phyloP scores from a whole-genome alignment of 768 basidiomycete species.

The Pleurotus djamor region DNA sequence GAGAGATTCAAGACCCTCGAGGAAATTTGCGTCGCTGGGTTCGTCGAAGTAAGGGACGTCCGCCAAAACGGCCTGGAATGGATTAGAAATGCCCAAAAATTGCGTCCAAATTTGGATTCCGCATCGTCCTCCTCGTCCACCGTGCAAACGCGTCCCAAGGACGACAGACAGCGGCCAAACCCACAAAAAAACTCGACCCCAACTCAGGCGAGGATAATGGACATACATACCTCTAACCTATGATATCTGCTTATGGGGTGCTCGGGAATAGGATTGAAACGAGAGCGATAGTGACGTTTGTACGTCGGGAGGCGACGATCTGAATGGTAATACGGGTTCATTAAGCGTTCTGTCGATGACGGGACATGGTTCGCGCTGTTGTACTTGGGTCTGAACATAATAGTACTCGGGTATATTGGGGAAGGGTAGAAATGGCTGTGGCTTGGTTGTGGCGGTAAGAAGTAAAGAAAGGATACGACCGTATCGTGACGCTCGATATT shows the following conservation, averaged over 20 bases:
- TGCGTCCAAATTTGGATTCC: no score
- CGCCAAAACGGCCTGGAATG: no score
- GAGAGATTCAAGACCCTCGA: no score
- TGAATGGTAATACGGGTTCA: background rate
- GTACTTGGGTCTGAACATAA: background rate
- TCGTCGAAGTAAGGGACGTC: no score
- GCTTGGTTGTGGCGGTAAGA: background rate
- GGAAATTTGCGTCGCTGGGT: no score
- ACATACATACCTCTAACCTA: background rate
- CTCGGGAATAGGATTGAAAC: conserved; percentile 3
- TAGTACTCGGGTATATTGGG: background rate
- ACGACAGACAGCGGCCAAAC: no score
- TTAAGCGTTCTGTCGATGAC: background rate
- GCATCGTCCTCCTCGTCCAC: no score
- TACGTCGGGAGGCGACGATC: background rate
- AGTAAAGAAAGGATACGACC: background rate
- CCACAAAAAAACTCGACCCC: no score
- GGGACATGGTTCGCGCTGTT: background rate
- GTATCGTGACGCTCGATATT: no score
- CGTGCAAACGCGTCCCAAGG: no score
- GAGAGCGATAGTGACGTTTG: background rate
- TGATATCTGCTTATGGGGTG: background rate
- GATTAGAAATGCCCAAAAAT: no score
- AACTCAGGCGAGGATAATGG: no score
- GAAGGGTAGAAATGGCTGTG: background rate